phyloP scores from a whole-genome alignment of 306 rosid genomes.

The Canavalia gladiata region DNA sequence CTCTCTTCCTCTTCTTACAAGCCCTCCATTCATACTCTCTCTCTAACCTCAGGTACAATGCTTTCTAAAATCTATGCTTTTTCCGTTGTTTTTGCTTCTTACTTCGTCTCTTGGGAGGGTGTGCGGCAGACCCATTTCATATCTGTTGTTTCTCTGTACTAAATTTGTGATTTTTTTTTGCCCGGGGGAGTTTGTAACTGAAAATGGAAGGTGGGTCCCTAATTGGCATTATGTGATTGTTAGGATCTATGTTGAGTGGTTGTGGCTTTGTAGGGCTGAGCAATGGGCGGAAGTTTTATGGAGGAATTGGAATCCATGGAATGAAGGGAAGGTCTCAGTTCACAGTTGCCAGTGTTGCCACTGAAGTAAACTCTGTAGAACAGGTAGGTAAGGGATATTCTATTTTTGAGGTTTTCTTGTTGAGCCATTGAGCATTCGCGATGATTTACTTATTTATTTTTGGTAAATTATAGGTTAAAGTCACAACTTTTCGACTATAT shows the following conservation, averaged over 20 bases:
- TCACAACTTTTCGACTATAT: background rate
- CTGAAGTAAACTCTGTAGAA: constrained; percentile 79
- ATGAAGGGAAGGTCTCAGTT: constrained; percentile 71
- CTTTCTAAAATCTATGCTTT: background rate
- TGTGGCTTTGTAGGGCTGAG: constrained; percentile 66
- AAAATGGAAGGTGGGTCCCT: constrained; percentile 33
- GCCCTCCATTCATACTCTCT: constrained; percentile 59
- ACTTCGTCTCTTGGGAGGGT: background rate
- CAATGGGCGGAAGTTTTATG: constrained; percentile 62
- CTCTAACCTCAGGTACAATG: constrained; percentile 67
- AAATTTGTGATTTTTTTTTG: background rate
- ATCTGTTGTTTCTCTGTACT: constrained; percentile 23
- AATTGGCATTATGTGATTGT: constrained; percentile 21
- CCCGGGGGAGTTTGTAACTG: constrained; percentile 19
- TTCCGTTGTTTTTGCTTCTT: background rate
- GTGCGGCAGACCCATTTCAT: constrained; percentile 41
- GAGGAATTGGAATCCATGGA: constrained; percentile 68
- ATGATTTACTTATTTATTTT: background rate
- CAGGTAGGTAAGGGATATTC: constrained; percentile 61
- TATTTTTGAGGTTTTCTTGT: background rate
- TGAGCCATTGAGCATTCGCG: constrained; percentile 9
- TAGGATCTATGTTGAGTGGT: constrained; percentile 15
- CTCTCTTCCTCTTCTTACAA: constrained; percentile 57
- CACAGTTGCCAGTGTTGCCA: constrained; percentile 82
- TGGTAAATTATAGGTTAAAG: background rate